Evolutionary conservation across 176 grass and related monocot species (phyloP).

Genomic region (Hordeum vulgare): DNA sequence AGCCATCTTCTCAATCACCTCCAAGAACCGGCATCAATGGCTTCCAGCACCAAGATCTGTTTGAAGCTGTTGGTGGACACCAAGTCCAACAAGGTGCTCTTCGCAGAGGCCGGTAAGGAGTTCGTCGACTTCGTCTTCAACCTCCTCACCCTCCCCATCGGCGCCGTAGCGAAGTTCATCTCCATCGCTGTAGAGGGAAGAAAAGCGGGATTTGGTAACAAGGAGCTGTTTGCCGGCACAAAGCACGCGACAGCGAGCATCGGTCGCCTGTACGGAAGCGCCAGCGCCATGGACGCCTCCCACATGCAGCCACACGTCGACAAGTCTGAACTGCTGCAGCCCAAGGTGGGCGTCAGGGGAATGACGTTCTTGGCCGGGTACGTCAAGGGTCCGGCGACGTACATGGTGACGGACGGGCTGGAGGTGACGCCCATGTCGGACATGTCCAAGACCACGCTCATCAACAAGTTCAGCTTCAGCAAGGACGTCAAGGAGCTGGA

Average conservation of each 20-base stretch:
- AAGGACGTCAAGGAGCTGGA: slow-evolving; percentile 20
- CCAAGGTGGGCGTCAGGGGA: slow-evolving; percentile 11
- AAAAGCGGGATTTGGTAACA: too few relatives aligned
- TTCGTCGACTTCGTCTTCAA: slow-evolving; percentile 45
- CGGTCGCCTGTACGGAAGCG: slow-evolving; percentile 36
- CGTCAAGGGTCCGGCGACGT: slow-evolving; percentile 39
- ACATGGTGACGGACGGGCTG: slow-evolving; percentile 43
- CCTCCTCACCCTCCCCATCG: slow-evolving; percentile 24
- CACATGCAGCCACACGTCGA: slow-evolving; percentile 12
- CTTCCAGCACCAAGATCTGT: not conserved
- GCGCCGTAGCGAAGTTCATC: slow-evolving; percentile 30
- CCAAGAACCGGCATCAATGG: not conserved
- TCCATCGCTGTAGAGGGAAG: not conserved
- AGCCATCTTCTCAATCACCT: too few relatives aligned
- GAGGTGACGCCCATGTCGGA: slow-evolving; percentile 53
- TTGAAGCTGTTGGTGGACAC: slow-evolving; percentile 33
- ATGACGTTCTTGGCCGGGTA: slow-evolving; percentile 13
- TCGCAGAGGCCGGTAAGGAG: slow-evolving; percentile 36
- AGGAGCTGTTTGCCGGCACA: not conserved
- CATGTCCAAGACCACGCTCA: slow-evolving; percentile 40
- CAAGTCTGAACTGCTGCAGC: slow-evolving; percentile 2
- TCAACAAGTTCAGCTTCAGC: slow-evolving; percentile 27
- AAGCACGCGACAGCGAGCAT: slow-evolving; percentile 27
- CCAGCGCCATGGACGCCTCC: not conserved
- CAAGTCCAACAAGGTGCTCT: slow-evolving; percentile 27